A percentile compares a stretch with the other conserved stretches of the same genome.
phyloP scores from a whole-genome alignment of 2,329 filamentous ascomycete species.

The Aspergillus sclerotialis region DNA sequence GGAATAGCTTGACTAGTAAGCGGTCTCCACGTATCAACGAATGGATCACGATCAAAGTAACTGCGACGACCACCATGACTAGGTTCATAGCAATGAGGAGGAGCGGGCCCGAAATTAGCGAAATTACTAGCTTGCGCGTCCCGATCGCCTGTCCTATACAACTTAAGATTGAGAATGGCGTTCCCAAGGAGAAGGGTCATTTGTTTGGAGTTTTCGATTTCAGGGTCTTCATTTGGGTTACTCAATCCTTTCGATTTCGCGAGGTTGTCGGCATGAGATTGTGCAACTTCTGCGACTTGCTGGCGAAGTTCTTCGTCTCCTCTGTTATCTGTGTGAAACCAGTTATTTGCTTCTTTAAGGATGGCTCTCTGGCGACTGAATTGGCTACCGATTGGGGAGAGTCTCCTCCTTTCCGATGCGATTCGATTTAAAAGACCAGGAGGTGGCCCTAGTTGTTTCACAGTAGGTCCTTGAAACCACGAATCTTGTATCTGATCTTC shows the following conservation, averaged over 20 bases:
- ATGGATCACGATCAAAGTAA: constrained; percentile 16
- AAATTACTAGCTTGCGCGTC: constrained; percentile 9
- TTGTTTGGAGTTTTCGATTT: constrained; percentile 7
- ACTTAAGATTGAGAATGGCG: constrained; percentile 14
- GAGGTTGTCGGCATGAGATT: constrained; percentile 8
- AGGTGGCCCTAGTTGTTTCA: neutral
- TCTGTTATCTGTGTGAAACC: constrained; percentile 16
- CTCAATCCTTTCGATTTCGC: constrained; percentile 3
- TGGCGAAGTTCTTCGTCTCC: constrained; percentile 11
- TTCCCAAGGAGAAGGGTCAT: constrained; percentile 15
- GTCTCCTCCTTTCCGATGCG: neutral
- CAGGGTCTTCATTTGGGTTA: constrained; percentile 3
- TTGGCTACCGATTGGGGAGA: neutral
- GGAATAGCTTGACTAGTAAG: constrained; percentile 1
- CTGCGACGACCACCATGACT: constrained; percentile 10
- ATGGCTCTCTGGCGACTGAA: constrained; percentile 1
- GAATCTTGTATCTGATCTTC: neutral
- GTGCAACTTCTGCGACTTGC: constrained; percentile 12
- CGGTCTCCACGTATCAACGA: constrained; percentile 4
- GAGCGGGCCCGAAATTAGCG: constrained; percentile 9
- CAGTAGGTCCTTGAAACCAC: neutral
- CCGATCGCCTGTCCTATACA: constrained; percentile 9
- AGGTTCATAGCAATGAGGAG: constrained; percentile 9
- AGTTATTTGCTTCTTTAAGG: constrained; percentile 12
- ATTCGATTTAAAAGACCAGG: constrained; percentile 9